Evolutionary conservation across 2,329 filamentous ascomycete genomes (phyloP).

Genomic region (Davidsoniella eucalypti): DNA sequence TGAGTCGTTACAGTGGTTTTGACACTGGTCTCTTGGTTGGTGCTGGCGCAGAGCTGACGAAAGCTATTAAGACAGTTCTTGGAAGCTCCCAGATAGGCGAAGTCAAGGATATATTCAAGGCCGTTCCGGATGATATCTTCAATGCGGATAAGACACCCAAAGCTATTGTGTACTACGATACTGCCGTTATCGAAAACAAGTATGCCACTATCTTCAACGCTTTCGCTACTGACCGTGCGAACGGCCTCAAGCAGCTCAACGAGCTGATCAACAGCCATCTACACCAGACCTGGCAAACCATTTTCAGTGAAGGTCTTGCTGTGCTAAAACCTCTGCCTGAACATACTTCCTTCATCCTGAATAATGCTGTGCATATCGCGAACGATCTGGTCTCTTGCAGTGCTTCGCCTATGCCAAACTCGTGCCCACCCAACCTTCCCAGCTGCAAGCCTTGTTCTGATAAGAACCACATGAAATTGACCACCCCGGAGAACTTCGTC

Average conservation of each 20-base stretch:
- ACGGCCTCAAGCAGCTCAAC: constrained; percentile 50
- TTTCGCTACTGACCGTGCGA: constrained; percentile 36
- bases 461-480: constrained; percentile 46
- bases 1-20: constrained; percentile 60
- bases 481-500: constrained; percentile 48
- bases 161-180: constrained; percentile 64
- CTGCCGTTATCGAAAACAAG: constrained; percentile 40
- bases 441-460: constrained; percentile 60
- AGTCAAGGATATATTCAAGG: constrained; percentile 46
- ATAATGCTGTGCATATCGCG: constrained; percentile 56
- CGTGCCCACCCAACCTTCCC: constrained; percentile 68
- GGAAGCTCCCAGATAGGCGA: constrained; percentile 35
- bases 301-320: constrained; percentile 59
- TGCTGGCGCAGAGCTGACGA: constrained; percentile 44
- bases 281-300: constrained; percentile 69
- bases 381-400: constrained; percentile 61
- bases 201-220: constrained; percentile 53
- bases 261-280: constrained; percentile 71
- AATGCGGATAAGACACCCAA: constrained; percentile 45
- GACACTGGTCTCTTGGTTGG: constrained; percentile 60
- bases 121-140: constrained; percentile 43
- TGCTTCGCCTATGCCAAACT: constrained; percentile 51
- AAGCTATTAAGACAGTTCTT: constrained; percentile 44
- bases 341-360: constrained; percentile 56
- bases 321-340: constrained; percentile 65